These are phyloP conservation scores for Xerocomus nothofagi DNA, from an alignment of 1,284 basidiomycete species.

Conservation along the genomic window DNA sequence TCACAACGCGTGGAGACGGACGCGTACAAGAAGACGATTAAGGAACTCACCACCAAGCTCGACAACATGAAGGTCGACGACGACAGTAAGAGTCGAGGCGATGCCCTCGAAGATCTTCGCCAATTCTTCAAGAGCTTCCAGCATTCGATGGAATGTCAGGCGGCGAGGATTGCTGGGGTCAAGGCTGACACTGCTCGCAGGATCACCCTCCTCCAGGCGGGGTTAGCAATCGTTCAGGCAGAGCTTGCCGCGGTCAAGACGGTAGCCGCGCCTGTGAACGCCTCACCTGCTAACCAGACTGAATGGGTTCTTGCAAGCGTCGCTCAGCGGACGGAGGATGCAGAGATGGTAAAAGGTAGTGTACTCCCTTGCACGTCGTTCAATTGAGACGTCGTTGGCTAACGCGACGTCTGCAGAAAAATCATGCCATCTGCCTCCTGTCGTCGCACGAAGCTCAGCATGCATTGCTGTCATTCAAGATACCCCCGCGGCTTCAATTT, in stretches of 20 bases:
- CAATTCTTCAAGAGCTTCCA: conserved; percentile 7
- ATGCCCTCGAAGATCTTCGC: conserved; percentile 4
- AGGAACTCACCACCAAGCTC: conserved; percentile 17
- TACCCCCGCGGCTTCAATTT: not conserved
- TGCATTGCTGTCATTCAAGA: not conserved
- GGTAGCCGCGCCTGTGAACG: not conserved
- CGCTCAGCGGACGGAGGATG: not conserved
- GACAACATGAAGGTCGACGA: not conserved
- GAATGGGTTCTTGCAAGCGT: not conserved
- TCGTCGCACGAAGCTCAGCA: not conserved
- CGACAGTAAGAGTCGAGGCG: conserved; percentile 7
- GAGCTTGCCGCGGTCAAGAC: conserved; percentile 16
- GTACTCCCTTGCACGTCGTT: not conserved
- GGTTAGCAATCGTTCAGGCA: conserved; percentile 10
- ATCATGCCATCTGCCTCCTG: not conserved
- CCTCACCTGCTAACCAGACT: not conserved
- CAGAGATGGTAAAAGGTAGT: conserved; percentile 10
- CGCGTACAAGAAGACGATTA: conserved; percentile 7
- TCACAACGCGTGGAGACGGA: conserved; percentile 5
- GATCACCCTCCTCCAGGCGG: conserved; percentile 20
- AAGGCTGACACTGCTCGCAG: conserved; percentile 24
- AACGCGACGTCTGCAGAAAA: conserved; percentile 1
- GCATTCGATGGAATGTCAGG: conserved; percentile 16
- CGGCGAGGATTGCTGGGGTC: conserved; percentile 16
- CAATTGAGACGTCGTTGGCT: not conserved